phyloP scores from a whole-genome alignment of 352 stramenopile species.

The Phytopythium oedochilum region DNA sequence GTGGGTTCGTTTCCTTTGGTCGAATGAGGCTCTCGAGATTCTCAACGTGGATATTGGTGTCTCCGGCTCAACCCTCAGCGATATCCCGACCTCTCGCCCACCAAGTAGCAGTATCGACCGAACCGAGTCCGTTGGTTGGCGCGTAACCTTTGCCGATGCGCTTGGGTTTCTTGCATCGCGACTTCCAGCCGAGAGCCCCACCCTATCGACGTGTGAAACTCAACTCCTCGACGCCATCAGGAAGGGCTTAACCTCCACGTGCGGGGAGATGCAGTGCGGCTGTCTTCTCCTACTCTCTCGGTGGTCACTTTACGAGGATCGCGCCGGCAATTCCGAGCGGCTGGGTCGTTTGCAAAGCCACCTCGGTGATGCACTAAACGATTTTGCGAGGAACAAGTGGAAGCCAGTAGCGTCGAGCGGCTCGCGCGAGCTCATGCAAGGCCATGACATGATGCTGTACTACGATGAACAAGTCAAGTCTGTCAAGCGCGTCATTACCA shows the following conservation, averaged over 20 bases:
- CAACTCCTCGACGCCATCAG: slow-evolving; percentile 17
- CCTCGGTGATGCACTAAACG: slow-evolving; percentile 19
- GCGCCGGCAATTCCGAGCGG: slow-evolving; percentile 7
- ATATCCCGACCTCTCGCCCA: not conserved
- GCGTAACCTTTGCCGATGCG: slow-evolving; percentile 54
- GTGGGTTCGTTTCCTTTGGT: slow-evolving; percentile 60
- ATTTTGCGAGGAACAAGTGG: slow-evolving; percentile 48
- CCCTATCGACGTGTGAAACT: slow-evolving; percentile 3
- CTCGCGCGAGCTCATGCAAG: not conserved
- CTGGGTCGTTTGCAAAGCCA: slow-evolving; percentile 15
- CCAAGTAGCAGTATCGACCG: not conserved
- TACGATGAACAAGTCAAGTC: slow-evolving; percentile 53
- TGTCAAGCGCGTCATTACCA: slow-evolving; percentile 43
- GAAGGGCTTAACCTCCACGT: slow-evolving; percentile 25
- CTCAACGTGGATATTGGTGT: slow-evolving; percentile 22
- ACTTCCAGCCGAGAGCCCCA: slow-evolving; percentile 15
- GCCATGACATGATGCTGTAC: slow-evolving; percentile 6
- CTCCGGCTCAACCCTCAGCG: not conserved
- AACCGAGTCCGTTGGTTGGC: slow-evolving; percentile 11
- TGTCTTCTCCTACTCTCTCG: slow-evolving; percentile 40
- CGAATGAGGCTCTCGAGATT: slow-evolving; percentile 16
- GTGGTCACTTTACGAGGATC: slow-evolving; percentile 46
- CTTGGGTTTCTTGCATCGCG: slow-evolving; percentile 35
- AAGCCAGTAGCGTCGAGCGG: slow-evolving; percentile 8
- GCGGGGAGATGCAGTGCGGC: slow-evolving; percentile 59